Evolutionary conservation across 805 yeast genomes (phyloP).

Genomic region (Maudiozyma serrabonitensis): DNA sequence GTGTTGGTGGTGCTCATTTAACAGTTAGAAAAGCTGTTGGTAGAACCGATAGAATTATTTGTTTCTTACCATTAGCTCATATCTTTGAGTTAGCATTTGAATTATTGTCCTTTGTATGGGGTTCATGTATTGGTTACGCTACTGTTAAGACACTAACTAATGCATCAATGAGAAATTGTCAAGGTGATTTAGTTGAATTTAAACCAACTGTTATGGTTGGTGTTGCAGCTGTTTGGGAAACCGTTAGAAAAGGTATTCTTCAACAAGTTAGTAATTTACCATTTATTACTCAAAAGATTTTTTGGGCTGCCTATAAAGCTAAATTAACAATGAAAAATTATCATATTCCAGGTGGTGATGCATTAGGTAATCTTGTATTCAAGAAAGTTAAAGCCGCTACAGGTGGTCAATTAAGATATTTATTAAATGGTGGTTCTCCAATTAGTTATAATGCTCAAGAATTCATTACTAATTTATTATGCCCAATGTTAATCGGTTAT

Average conservation of each 20-base stretch:
- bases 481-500: constrained; percentile 88
- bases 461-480: constrained; percentile 64
- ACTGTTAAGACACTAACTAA: constrained; percentile 85
- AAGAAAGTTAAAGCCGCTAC: constrained; percentile 88
- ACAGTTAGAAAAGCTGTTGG: constrained; percentile 47
- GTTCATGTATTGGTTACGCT: constrained; percentile 82
- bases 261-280: constrained; percentile 64
- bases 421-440: constrained; percentile 91
- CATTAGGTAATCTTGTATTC: constrained; percentile 62
- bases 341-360: constrained; percentile 63
- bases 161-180: constrained; percentile 69
- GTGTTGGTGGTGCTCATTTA: constrained; percentile 71
- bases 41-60: constrained; percentile 62
- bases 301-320: constrained; percentile 80
- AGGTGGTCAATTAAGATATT: constrained; percentile 71
- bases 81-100: constrained; percentile 90
- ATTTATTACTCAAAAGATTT: constrained; percentile 58
- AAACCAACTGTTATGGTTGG: constrained; percentile 94
- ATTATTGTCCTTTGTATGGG: constrained; percentile 75
- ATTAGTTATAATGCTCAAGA: constrained; percentile 71
- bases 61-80: constrained; percentile 92
- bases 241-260: constrained; percentile 83
- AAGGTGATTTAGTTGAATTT: constrained; percentile 79
- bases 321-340: constrained; percentile 54
- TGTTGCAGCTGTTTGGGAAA: constrained; percentile 98